phyloP scores from a whole-genome alignment of 164 flowering plant species.

The Sextonia rubra region DNA sequence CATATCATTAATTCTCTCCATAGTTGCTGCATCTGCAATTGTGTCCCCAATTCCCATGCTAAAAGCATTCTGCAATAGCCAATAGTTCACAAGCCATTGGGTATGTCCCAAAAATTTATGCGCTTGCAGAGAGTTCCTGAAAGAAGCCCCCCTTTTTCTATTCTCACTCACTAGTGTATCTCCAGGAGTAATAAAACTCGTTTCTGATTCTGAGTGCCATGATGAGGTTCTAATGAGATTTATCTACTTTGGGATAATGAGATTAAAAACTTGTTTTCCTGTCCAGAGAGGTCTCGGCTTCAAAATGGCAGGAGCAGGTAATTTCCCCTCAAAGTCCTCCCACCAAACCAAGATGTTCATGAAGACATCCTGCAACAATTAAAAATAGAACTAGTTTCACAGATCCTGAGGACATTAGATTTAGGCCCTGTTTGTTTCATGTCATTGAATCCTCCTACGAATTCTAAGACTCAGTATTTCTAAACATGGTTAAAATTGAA shows the following conservation, averaged over 20 bases:
- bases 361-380: constrained; percentile 71
- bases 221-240: constrained; percentile 80
- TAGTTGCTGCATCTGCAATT: constrained; percentile 92
- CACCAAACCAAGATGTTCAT: constrained; percentile 99
- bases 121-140: constrained; percentile 98
- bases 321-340: constrained; percentile 99
- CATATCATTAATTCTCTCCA: constrained; percentile 91
- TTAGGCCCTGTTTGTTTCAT: too few relatives aligned
- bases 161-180: constrained; percentile 89
- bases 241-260: constrained; percentile 94
- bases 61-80: constrained; percentile 93
- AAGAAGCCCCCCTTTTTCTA: constrained; percentile 89
- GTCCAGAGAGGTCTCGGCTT: constrained; percentile 97
- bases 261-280: constrained; percentile 95
- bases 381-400: background rate
- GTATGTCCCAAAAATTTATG: constrained; percentile 98
- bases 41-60: constrained; percentile 99
- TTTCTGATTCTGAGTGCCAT: constrained; percentile 85
- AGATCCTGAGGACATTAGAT: background rate
- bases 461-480: too few relatives aligned
- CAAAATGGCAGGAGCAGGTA: constrained; percentile 91
- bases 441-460: too few relatives aligned
- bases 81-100: constrained; percentile 98
- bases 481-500: too few relatives aligned
- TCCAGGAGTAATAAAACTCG: constrained; percentile 83